Evolutionary conservation across 1,139 yeast species (phyloP).

Genomic region (Trichomonascaceae sp.): DNA sequence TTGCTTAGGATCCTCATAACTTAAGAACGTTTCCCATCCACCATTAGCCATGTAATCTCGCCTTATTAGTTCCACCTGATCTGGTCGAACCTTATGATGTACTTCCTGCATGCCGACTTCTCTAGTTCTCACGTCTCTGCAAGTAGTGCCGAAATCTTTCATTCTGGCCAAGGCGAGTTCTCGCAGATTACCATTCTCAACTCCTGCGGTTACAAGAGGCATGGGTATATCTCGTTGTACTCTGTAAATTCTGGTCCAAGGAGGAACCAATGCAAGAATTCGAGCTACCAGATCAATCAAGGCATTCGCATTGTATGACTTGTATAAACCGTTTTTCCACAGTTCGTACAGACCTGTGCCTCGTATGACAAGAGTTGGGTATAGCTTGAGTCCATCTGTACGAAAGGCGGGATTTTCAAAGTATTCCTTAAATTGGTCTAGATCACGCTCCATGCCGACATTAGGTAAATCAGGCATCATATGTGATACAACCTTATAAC

Average conservation of each 20-base stretch:
- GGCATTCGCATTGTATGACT: conserved; percentile 91
- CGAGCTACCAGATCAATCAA: conserved; percentile 92
- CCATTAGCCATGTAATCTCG: conserved; percentile 97
- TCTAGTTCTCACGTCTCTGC: conserved; percentile 97
- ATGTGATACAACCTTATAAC: conserved; percentile 94
- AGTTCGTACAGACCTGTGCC: conserved; percentile 96
- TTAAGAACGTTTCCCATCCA: conserved; percentile 97
- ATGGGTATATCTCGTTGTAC: conserved; percentile 98
- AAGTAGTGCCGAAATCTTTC: conserved; percentile 95
- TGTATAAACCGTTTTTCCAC: conserved; percentile 94
- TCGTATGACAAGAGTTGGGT: conserved; percentile 93
- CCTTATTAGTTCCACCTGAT: conserved; percentile 90
- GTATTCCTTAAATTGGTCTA: conserved; percentile 91
- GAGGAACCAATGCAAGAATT: conserved; percentile 92
- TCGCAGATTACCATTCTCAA: conserved; percentile 93
- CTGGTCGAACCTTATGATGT: conserved; percentile 94
- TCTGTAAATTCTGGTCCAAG: conserved; percentile 98
- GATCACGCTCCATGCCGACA: conserved; percentile 97
- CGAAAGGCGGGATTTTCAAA: conserved; percentile 96
- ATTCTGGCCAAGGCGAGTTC: conserved; percentile 94
- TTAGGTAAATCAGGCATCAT: conserved; percentile 99
- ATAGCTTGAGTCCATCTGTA: conserved; percentile 92
- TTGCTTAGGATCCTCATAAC: conserved; percentile 96
- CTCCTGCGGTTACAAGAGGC: conserved; percentile 98
- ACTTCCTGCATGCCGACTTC: conserved; percentile 99